Evolutionary conservation across 2,329 filamentous ascomycete genomes (phyloP), one percentile per base, ranked within the genome.

Genomic region (Drechslerella dactyloides): DNA sequence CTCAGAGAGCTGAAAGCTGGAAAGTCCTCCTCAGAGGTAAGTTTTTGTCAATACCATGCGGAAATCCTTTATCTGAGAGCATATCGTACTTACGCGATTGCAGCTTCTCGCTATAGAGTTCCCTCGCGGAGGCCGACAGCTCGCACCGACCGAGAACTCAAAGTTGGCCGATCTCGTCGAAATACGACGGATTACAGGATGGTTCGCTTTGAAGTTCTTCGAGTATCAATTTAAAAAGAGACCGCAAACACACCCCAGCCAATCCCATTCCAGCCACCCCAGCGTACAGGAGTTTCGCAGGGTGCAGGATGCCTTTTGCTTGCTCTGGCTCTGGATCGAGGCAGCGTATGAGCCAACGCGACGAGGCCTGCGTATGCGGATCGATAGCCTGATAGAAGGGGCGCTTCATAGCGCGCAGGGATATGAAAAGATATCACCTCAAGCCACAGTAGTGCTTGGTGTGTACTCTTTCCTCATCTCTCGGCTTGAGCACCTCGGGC

Each of bases 291-390:
- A 61, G 21, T 19, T 61, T 8, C 2, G 2, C 2, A 23, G 44
- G 15, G 24, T 61, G 15, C 44, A 61, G 6, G n/a, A 19, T 27
- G 57, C 57, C 11, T 61, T 52, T 19, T 52, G 30, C 15, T 15
- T 46, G 24, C 30, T 61, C 0, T 61, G 57, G 57, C 24, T 61
- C 10, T 61, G 57, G 57, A 52, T 61, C 30, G 57, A 61, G 24
- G 1, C 19, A 8, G 24, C 55, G 2, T 60, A 51, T 23, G 27
- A 60, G 1, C 8, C 6, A 58, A 17, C 4, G 19, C n/a, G n/a
- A n/a, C n/a, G n/a, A n/a, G n/a, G n/a, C n/a, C n/a, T n/a, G n/a
- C n/a, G n/a, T n/a, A n/a, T n/a, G n/a, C n/a, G n/a, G n/a, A n/a
- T n/a, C n/a, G n/a, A n/a, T n/a, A n/a, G n/a, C n/a, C n/a, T n/a